These are phyloP conservation scores for Boletus semigastroideus DNA, from an alignment of 1,284 basidiomycete species.

Conservation along the genomic window DNA sequence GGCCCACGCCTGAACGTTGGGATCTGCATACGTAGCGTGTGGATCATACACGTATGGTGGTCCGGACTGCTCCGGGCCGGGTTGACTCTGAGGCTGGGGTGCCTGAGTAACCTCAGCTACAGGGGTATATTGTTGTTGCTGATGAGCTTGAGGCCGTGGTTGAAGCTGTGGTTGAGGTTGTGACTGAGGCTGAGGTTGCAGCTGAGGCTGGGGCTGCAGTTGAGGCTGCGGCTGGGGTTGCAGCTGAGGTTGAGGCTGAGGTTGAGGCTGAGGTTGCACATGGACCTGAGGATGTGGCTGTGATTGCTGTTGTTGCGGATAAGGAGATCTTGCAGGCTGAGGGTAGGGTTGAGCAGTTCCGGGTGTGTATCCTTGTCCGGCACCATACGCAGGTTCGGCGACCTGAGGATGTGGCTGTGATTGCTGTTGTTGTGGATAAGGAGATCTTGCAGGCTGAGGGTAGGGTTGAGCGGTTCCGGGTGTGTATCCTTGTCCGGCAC, in stretches of 20 bases:
- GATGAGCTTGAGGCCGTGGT: slow-evolving; percentile 14
- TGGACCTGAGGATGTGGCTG: slow-evolving; percentile 23
- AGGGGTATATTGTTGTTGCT: slow-evolving; percentile 23
- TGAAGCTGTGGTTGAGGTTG: slow-evolving; percentile 13
- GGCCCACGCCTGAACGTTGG: slow-evolving; percentile 79
- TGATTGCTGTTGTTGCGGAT: slow-evolving; percentile 29
- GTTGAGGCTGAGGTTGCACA: slow-evolving; percentile 19
- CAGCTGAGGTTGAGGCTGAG: slow-evolving; percentile 12
- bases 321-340: slow-evolving; percentile 31
- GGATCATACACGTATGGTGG: slow-evolving; percentile 75
- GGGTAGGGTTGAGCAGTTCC: slow-evolving; percentile 32
- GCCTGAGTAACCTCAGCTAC: slow-evolving; percentile 11
- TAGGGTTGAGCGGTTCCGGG: slow-evolving; percentile 32
- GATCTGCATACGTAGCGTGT: slow-evolving; percentile 60
- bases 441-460: slow-evolving; percentile 30
- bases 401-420: too few species aligned
- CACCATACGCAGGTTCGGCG: slow-evolving; percentile 40
- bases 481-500: slow-evolving; percentile 25
- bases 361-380: slow-evolving; percentile 25
- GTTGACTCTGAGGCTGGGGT: slow-evolving; percentile 16
- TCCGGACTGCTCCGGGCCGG: slow-evolving; percentile 33
- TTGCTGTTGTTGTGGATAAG: slow-evolving; percentile 31
- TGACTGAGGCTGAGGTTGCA: slow-evolving; percentile 14
- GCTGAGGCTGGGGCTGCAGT: slow-evolving; percentile 10
- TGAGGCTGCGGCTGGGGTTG: slow-evolving; percentile 7